Base-by-base conservation (phyloP, 805 yeast genomes). In the Pichia rugopelliculosa region DNA sequence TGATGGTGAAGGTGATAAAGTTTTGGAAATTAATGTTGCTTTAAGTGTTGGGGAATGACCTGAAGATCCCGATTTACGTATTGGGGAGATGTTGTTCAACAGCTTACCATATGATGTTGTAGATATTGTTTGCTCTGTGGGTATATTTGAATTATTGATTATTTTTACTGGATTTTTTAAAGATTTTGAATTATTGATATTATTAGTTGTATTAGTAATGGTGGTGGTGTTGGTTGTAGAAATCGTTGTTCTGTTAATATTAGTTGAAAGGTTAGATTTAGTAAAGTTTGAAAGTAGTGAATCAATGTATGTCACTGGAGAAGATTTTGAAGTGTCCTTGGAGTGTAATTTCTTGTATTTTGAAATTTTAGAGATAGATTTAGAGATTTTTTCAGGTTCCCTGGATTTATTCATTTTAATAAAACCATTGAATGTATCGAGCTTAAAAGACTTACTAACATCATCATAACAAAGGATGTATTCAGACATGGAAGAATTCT, bases 331-430 rank as follows among this genome's bases (percentile, higher is more conserved):
- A 36, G 20, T 26, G 15, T 37, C 9, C 8, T 21, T 10, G 12
- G 1, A 10, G 7, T 22, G 21, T 11, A 6, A 15, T 1, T 24
- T 24, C 13, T n/a, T n/a, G 3, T 18, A 20, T 39, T 39, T 25
- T 4, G 33, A 39, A 25, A 39, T 39, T 4, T 39, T 39, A 25
- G 26, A 17, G 5, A 25, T 25, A 9, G 34, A 30, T 5, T 34
- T 13, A 6, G 42, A 33, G 2, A 48, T n/a, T 24, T 17, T 20
- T 7, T 39, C 52, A 3, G 64, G 63, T 33, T 62, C 63, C 36
- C 70, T 51, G 3, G 68, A 61, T 52, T 64, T 65, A 44, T 49
- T 57, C 63, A 66, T 56, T 37, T 59, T 56, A 25, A 66, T 52
- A 12, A 55, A 49, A 2, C 65, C 64, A 36, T 52, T 52, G 48